These are phyloP conservation scores for Albophoma yamanashiensis DNA, from an alignment of 2,329 filamentous ascomycete genomes.

Conservation along the genomic window DNA sequence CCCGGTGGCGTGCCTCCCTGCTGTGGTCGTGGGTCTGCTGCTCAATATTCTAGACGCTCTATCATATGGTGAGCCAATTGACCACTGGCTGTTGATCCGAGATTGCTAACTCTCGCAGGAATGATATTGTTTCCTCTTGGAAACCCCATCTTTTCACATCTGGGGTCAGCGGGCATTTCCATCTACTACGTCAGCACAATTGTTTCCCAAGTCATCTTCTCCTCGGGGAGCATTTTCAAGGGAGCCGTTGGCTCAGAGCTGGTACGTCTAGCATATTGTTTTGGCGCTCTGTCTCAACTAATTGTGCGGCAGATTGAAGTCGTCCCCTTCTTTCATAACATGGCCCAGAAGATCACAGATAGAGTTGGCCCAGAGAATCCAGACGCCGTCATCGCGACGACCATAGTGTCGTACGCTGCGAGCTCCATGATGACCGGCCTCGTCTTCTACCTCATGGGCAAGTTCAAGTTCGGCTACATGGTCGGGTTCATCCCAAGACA, in stretches of 20 bases:
- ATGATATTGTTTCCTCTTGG: conserved; percentile 95
- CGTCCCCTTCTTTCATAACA: conserved; percentile 97
- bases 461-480: conserved; percentile 78
- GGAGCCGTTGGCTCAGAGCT: conserved; percentile 92
- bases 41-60: conserved; percentile 91
- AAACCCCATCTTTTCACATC: conserved; percentile 69
- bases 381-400: conserved; percentile 84
- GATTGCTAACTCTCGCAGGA: conserved; percentile 29
- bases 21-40: conserved; percentile 78
- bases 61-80: conserved; percentile 59
- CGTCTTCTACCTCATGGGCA: conserved; percentile 86
- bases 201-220: conserved; percentile 83
- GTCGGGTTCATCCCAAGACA: conserved; percentile 96
- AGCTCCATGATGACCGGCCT: conserved; percentile 86
- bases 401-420: conserved; percentile 80
- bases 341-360: conserved; percentile 80
- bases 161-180: conserved; percentile 89
- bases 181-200: conserved; percentile 99
- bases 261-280: conserved; percentile 32
- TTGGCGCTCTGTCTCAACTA: no score
- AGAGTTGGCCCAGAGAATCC: conserved; percentile 70
- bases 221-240: conserved; percentile 74
- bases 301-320: conserved; percentile 63
- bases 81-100: not conserved
- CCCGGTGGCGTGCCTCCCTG: conserved; percentile 64